Conservation (phyloP, 1,139 yeast genomes). For the Geotrichum carabidarum region DNA sequence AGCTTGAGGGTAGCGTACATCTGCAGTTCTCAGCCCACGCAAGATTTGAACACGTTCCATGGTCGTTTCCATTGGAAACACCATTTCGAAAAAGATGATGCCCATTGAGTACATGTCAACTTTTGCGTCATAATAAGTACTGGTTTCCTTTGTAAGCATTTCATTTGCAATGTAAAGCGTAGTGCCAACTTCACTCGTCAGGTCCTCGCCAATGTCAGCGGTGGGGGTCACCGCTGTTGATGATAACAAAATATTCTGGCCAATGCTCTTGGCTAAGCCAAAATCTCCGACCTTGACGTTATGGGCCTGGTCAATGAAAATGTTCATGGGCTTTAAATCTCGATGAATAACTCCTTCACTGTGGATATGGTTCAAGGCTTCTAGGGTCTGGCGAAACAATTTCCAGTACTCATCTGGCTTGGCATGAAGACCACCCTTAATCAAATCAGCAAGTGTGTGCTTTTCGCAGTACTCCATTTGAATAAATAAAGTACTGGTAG, state of each 20-base stretch:
- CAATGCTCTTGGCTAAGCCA: conserved; percentile 71
- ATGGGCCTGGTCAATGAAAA: conserved; percentile 84
- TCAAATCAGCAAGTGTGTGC: conserved; percentile 77
- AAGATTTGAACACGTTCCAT: conserved; percentile 85
- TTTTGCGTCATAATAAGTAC: conserved; percentile 64
- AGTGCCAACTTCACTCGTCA: conserved; percentile 91
- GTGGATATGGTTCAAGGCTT: conserved; percentile 88
- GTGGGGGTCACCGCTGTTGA: conserved; percentile 22
- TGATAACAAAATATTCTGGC: conserved; percentile 50
- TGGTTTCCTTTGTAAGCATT: conserved; percentile 46
- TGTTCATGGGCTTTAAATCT: conserved; percentile 91
- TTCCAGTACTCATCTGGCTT: conserved; percentile 85
- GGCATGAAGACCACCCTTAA: conserved; percentile 69
- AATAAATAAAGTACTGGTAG: conserved; percentile 59
- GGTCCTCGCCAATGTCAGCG: conserved; percentile 51
- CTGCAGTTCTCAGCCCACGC: conserved; percentile 53
- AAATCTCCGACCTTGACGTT: conserved; percentile 95
- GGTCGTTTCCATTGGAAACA: conserved; percentile 72
- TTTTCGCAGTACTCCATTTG: conserved; percentile 99
- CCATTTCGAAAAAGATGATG: conserved; percentile 91
- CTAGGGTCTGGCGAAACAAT: conserved; percentile 77
- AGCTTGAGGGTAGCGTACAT: conserved; percentile 61
- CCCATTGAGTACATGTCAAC: conserved; percentile 96
- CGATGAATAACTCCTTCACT: conserved; percentile 92
- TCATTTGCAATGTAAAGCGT: conserved; percentile 89